phyloP scores from a whole-genome alignment of 352 stramenopile species.

The Globisporangium radiosum region DNA sequence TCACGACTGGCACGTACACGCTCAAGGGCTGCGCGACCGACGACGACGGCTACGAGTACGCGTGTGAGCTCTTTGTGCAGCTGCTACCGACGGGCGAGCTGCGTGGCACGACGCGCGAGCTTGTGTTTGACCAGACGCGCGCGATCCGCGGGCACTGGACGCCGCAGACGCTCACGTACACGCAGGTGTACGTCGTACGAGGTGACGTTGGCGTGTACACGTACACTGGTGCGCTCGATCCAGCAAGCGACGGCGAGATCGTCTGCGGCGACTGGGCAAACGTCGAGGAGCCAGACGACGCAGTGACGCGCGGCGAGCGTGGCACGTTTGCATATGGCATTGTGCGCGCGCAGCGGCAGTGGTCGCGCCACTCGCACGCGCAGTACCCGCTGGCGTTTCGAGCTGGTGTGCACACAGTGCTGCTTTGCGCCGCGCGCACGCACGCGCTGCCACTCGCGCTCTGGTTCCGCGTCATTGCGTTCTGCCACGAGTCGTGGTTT shows the following conservation, averaged over 20 bases:
- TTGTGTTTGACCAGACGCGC: constrained; percentile 47
- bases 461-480: constrained; percentile 48
- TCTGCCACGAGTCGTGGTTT: constrained; percentile 59
- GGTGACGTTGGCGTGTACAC: constrained; percentile 47
- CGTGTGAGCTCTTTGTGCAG: constrained; percentile 43
- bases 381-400: constrained; percentile 42
- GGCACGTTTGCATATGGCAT: constrained; percentile 56
- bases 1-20: constrained; percentile 50
- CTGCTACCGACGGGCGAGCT: constrained; percentile 31
- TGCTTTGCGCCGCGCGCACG: constrained; percentile 39
- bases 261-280: constrained; percentile 48
- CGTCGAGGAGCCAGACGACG: constrained; percentile 20
- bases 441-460: constrained; percentile 35
- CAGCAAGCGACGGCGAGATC: constrained; percentile 24
- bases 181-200: constrained; percentile 58
- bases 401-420: constrained; percentile 21
- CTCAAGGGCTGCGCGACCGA: constrained; percentile 59
- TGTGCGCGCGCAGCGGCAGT: constrained; percentile 27
- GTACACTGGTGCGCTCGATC: constrained; percentile 32
- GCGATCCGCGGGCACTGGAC: constrained; percentile 37
- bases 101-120: constrained; percentile 35
- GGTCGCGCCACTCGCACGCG: constrained; percentile 36
- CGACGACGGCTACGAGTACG: constrained; percentile 68
- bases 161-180: constrained; percentile 25
- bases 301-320: constrained; percentile 29